Percentiles rank a stretch among this genome's conserved stretches.
These are phyloP conservation scores for Naganishia onofrii DNA, from an alignment of 768 basidiomycete genomes.

Conservation along the genomic window DNA sequence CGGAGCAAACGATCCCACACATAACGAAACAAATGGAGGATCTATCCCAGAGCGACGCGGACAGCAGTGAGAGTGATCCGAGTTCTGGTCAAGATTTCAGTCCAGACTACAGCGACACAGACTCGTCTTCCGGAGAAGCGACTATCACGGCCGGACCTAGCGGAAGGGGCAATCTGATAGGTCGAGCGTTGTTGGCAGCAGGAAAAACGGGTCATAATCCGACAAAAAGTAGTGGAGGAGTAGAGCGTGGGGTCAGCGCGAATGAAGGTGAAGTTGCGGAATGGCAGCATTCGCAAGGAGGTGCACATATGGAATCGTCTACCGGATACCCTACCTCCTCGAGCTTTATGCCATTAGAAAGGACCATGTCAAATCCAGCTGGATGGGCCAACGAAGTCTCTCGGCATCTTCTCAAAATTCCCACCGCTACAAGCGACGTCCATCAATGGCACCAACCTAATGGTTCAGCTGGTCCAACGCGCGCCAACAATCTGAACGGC, in stretches of 20 bases:
- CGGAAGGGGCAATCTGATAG: conserved; percentile 18
- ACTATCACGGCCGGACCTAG: conserved; percentile 18
- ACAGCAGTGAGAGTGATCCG: conserved; percentile 16
- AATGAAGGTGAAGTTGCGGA: neutral
- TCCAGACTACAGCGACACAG: conserved; percentile 22
- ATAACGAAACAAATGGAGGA: neutral
- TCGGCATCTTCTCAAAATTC: neutral
- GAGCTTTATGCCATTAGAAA: neutral
- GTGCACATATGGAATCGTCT: neutral
- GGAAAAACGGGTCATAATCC: neutral
- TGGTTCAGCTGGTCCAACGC: neutral
- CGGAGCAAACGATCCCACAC: neutral
- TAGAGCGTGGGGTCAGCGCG: neutral
- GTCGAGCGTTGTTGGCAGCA: neutral
- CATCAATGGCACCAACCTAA: neutral
- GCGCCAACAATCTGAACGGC: neutral
- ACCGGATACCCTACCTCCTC: neutral
- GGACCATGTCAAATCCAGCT: neutral
- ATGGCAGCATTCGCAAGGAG: neutral
- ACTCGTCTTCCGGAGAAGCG: conserved; percentile 19
- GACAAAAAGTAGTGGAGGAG: neutral
- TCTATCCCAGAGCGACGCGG: neutral
- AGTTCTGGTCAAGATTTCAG: conserved; percentile 22
- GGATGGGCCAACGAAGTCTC: conserved; percentile 12
- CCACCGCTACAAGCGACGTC: neutral